phyloP scores from a whole-genome alignment of 139 green algal genomes.

The Chloropicon primus region DNA sequence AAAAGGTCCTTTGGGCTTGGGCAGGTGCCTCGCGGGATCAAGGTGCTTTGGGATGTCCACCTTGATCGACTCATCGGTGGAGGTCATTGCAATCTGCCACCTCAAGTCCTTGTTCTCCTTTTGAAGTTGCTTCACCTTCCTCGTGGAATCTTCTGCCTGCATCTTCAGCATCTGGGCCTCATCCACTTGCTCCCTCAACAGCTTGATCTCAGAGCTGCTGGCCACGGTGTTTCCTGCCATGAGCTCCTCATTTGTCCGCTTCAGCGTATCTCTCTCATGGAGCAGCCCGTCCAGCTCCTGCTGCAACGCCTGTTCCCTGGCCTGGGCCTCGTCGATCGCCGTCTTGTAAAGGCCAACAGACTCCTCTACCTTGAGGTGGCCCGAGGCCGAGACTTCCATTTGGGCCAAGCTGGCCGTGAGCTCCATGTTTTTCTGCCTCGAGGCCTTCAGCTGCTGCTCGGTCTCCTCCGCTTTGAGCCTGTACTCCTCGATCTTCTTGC shows the following conservation, averaged over 20 bases:
- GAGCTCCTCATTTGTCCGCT: neutral
- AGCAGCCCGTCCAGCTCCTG: neutral
- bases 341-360: neutral
- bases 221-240: neutral
- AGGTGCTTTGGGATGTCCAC: neutral
- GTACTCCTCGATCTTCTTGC: neutral
- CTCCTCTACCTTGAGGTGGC: neutral
- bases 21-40: neutral
- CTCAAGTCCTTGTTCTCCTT: neutral
- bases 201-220: neutral
- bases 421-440: neutral
- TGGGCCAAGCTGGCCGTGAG: neutral
- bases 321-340: neutral
- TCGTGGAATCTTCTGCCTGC: neutral
- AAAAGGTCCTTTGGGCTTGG: neutral
- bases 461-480: neutral
- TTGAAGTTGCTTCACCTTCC: neutral
- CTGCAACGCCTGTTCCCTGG: neutral
- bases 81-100: neutral
- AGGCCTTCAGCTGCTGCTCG: neutral
- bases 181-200: neutral
- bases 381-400: neutral
- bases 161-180: neutral
- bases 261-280: neutral
- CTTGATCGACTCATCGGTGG: neutral